Conservation (phyloP, 352 stramenopile species). For the Phytophthora tentaculata region DNA sequence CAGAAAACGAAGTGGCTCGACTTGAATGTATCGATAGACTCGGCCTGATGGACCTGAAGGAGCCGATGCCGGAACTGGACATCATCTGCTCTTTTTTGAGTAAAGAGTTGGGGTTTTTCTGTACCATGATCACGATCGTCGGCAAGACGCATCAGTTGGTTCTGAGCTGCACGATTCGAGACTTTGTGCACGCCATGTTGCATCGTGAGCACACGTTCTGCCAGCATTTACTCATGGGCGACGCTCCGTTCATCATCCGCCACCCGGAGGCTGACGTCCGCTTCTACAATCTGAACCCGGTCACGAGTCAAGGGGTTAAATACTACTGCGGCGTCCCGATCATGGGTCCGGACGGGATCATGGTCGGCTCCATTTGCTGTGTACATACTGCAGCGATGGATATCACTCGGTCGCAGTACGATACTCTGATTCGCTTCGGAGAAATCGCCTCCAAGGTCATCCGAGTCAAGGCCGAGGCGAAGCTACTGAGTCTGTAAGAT, state of each 20-base stretch:
- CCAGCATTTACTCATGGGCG: constrained; percentile 65
- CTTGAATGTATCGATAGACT: constrained; percentile 45
- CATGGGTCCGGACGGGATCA: constrained; percentile 19
- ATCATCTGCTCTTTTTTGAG: constrained; percentile 65
- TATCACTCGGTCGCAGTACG: constrained; percentile 41
- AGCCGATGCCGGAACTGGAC: constrained; percentile 50
- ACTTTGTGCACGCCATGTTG: constrained; percentile 36
- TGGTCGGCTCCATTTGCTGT: constrained; percentile 45
- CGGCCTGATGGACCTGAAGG: constrained; percentile 49
- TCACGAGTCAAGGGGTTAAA: constrained; percentile 37
- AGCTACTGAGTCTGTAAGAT: constrained; percentile 11
- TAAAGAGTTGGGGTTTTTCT: constrained; percentile 57
- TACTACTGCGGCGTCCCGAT: constrained; percentile 76
- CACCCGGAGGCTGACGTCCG: constrained; percentile 45
- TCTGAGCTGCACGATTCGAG: constrained; percentile 48
- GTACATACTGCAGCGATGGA: constrained; percentile 37
- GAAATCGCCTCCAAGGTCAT: constrained; percentile 50
- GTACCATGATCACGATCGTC: constrained; percentile 65
- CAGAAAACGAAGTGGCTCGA: constrained; percentile 50
- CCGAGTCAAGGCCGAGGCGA: constrained; percentile 34
- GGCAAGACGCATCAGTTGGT: constrained; percentile 54
- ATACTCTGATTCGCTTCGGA: constrained; percentile 38
- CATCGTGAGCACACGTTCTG: constrained; percentile 67
- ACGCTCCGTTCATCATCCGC: constrained; percentile 48
- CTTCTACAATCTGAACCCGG: constrained; percentile 57